phyloP scores from a whole-genome alignment of 164 flowering plant genomes.

The Pachysandra terminalis region DNA sequence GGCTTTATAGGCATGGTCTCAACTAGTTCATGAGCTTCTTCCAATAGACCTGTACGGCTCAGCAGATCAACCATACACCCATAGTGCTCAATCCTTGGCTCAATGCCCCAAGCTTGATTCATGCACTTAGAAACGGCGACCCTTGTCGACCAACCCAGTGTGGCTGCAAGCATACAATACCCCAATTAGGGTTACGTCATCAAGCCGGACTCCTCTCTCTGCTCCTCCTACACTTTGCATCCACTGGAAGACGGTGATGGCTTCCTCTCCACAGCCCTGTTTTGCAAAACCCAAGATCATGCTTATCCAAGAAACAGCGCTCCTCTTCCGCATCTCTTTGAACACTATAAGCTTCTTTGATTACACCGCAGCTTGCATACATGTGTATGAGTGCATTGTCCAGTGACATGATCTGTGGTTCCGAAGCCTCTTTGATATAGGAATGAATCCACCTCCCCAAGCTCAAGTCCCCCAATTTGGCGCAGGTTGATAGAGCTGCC shows the following conservation, averaged over 20 bases:
- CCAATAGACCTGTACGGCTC: slow-evolving; percentile 50
- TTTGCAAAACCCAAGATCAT: slow-evolving; percentile 54
- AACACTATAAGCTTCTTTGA: slow-evolving; percentile 42
- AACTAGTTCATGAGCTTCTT: slow-evolving; percentile 11
- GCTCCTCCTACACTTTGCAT: slow-evolving; percentile 31
- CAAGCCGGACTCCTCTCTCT: slow-evolving; percentile 27
- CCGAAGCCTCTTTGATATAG: slow-evolving; percentile 16
- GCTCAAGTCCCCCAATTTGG: slow-evolving; percentile 50
- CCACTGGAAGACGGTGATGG: slow-evolving; percentile 29
- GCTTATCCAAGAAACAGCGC: slow-evolving; percentile 45
- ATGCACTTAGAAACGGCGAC: slow-evolving; percentile 36
- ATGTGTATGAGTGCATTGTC: slow-evolving; percentile 54
- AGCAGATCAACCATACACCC: slow-evolving; percentile 65
- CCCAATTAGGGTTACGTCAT: slow-evolving; percentile 45
- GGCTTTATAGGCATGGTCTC: slow-evolving; percentile 1
- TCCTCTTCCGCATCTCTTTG: slow-evolving; percentile 33
- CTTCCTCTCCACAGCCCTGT: slow-evolving; percentile 48
- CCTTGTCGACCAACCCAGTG: slow-evolving; percentile 44
- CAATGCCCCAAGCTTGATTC: slow-evolving; percentile 29
- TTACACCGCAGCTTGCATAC: slow-evolving; percentile 56
- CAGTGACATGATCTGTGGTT: slow-evolving; percentile 25
- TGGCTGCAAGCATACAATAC: slow-evolving; percentile 59
- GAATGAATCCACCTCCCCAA: slow-evolving; percentile 58
- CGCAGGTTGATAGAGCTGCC: slow-evolving; percentile 55
- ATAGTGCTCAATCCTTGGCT: slow-evolving; percentile 49